Conservation (phyloP, 192 early-diverging fungal genomes). For the Backusella tuberculispora region DNA sequence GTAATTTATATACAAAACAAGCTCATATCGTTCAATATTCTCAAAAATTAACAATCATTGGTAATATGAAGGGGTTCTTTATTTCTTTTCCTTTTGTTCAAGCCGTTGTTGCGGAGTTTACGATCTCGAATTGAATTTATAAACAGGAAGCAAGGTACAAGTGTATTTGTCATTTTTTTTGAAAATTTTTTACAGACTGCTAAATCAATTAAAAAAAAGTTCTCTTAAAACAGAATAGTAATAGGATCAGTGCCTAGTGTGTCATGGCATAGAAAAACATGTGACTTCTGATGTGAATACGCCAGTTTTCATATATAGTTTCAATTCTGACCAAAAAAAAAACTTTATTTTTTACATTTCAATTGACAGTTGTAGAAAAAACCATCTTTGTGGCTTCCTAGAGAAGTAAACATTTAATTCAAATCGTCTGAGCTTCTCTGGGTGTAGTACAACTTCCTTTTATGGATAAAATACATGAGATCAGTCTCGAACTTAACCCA, state of each 20-base stretch:
- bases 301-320: constrained; percentile 7
- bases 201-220: not conserved
- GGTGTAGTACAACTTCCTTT: not conserved
- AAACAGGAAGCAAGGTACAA: not conserved
- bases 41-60: not conserved
- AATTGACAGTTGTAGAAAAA: not conserved
- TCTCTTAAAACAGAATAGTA: not conserved
- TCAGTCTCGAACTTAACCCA: not conserved
- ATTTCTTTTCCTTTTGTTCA: not conserved
- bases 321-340: not conserved
- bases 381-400: constrained; percentile 2
- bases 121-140: not conserved
- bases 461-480: not conserved
- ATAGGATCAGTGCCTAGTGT: not conserved
- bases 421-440: not conserved
- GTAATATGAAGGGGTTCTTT: not conserved
- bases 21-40: not conserved
- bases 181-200: not conserved
- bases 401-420: not conserved
- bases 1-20: not conserved
- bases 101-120: not conserved
- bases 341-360: not conserved
- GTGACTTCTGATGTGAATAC: not conserved
- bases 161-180: not conserved
- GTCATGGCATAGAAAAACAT: not conserved